Percentiles rank a stretch among this genome's conserved stretches.
Conservation (phyloP, 495 filamentous ascomycete genomes). For the Lasiosphaeriaceae sp. region DNA sequence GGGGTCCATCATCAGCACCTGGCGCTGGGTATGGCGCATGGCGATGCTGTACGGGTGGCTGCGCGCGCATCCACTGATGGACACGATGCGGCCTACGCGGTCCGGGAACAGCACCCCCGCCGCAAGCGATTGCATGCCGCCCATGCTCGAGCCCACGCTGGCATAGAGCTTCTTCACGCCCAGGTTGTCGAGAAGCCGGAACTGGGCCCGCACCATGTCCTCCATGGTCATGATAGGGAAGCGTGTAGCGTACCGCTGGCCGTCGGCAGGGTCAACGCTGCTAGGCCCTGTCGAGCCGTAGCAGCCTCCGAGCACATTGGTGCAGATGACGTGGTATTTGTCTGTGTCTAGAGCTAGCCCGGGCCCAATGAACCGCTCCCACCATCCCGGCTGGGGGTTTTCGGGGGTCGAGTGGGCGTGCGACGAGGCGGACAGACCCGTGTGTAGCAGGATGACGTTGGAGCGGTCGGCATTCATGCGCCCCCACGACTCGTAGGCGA, state of each 20-base stretch:
- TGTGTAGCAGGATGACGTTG: conserved; percentile 91
- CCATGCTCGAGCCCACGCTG: conserved; percentile 95
- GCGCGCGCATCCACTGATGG: conserved; percentile 89
- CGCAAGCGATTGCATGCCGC: conserved; percentile 94
- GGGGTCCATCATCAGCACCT: conserved; percentile 97
- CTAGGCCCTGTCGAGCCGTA: conserved; percentile 93
- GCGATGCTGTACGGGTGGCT: conserved; percentile 98
- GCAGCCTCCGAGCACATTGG: conserved; percentile 94
- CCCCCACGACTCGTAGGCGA: conserved; percentile 96
- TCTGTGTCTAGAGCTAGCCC: conserved; percentile 82
- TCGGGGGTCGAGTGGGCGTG: conserved; percentile 85
- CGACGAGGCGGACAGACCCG: conserved; percentile 89
- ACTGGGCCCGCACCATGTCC: conserved; percentile 97
- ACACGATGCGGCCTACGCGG: conserved; percentile 75
- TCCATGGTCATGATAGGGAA: conserved; percentile 96
- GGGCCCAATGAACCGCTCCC: conserved; percentile 98
- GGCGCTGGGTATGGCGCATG: conserved; percentile 97
- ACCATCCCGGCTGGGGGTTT: conserved; percentile 93
- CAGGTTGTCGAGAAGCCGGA: conserved; percentile 76
- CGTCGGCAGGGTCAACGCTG: conserved; percentile 83
- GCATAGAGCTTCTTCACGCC: conserved; percentile 81
- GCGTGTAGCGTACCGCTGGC: conserved; percentile 84
- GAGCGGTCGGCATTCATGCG: conserved; percentile 72
- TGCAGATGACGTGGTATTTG: conserved; percentile 91
- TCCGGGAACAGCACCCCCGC: conserved; percentile 84